A percentile compares a stretch with the other conserved stretches of the same genome.
These are phyloP conservation scores for Cercospora sp. DNA, from an alignment of 2,329 filamentous ascomycete genomes.

Conservation along the genomic window DNA sequence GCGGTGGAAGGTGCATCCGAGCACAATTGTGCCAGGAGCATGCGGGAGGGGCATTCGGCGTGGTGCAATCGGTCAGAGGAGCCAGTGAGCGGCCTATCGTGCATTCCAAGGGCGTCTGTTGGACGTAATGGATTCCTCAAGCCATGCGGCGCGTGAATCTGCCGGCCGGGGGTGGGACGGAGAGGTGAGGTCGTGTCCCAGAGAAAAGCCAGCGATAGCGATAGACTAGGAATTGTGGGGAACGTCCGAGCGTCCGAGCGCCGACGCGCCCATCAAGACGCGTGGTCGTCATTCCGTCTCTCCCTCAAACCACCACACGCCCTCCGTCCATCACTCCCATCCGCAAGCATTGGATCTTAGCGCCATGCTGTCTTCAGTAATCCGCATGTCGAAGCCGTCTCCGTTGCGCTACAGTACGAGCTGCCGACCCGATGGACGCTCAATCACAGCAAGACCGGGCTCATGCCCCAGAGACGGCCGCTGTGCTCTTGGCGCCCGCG, in stretches of 20 bases:
- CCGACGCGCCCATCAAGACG: neutral
- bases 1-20: neutral
- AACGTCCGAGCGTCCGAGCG: neutral
- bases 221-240: neutral
- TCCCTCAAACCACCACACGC: neutral
- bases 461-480: neutral
- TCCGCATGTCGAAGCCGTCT: neutral
- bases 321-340: neutral
- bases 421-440: neutral
- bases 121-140: neutral
- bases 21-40: neutral
- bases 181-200: neutral
- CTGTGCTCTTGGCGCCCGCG: neutral
- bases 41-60: neutral
- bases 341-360: neutral
- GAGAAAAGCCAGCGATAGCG: neutral
- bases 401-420: neutral
- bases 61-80: neutral
- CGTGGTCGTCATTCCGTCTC: neutral
- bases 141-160: neutral
- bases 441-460: neutral
- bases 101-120: neutral
- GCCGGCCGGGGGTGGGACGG: neutral
- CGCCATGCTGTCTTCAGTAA: neutral
- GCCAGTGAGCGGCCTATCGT: neutral